Conservation (phyloP, 768 basidiomycete genomes). For the Cystofilobasidium bisporidii region DNA sequence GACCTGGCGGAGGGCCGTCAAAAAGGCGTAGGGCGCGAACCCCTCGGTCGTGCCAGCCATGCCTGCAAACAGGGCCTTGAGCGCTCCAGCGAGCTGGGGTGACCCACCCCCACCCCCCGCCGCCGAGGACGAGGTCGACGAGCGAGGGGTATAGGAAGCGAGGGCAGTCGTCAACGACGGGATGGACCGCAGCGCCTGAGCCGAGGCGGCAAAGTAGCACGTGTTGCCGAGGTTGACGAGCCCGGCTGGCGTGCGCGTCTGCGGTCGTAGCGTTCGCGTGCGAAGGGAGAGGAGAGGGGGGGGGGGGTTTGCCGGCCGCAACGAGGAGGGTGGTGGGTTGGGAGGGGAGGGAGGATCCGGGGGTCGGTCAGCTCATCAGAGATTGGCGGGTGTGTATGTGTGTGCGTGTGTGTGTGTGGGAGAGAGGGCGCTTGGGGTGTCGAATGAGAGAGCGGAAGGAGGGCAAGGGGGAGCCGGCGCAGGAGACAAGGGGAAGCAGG, state of each 20-base stretch:
- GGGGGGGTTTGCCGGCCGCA: too few species aligned
- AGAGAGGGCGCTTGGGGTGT: too few species aligned
- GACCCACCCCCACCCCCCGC: background rate
- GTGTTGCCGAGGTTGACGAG: slow-evolving; percentile 37
- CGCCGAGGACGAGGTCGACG: slow-evolving; percentile 13
- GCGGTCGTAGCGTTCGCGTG: too few species aligned
- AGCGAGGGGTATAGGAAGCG: slow-evolving; percentile 43
- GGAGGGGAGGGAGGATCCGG: too few species aligned
- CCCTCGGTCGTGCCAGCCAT: slow-evolving; percentile 70
- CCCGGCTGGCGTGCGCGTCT: slow-evolving; percentile 34
- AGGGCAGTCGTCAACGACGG: slow-evolving; percentile 77
- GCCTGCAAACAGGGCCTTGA: slow-evolving; percentile 50
- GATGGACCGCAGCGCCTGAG: slow-evolving; percentile 86
- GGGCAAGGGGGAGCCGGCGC: too few species aligned
- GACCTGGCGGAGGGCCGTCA: slow-evolving; percentile 57
- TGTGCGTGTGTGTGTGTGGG: too few species aligned
- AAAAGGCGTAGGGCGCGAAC: slow-evolving; percentile 60
- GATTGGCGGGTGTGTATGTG: too few species aligned
- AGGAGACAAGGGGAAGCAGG: too few species aligned
- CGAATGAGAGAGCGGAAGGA: too few species aligned
- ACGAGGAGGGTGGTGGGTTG: too few species aligned
- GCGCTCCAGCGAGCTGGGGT: slow-evolving; percentile 28
- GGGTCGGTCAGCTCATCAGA: too few species aligned
- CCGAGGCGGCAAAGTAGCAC: slow-evolving; percentile 82
- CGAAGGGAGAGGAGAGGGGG: too few species aligned